Conservation (phyloP, 164 flowering plant species). For the Chimonanthus salicifolius region DNA sequence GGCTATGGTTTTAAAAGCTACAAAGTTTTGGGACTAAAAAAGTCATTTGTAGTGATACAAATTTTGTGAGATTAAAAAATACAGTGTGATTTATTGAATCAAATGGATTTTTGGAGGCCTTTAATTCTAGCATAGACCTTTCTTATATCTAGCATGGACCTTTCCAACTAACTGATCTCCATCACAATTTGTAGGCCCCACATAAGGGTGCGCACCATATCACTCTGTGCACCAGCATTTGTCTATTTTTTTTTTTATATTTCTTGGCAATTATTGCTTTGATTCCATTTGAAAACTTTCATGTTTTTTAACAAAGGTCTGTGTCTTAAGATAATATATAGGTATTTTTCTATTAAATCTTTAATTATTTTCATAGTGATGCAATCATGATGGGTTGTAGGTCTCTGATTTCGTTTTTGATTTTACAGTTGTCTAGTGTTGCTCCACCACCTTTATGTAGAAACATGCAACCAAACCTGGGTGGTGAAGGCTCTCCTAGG, state of each 20-base stretch:
- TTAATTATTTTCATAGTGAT: neutral
- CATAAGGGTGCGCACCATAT: no score
- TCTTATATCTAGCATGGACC: no score
- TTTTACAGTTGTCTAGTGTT: slow-evolving; percentile 64
- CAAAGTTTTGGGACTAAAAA: no score
- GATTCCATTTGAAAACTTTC: neutral
- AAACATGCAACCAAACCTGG: slow-evolving; percentile 49
- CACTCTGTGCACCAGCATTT: neutral
- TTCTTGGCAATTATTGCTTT: neutral
- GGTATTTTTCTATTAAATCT: neutral
- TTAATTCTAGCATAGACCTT: no score
- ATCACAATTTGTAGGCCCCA: no score
- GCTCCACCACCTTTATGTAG: slow-evolving; percentile 88
- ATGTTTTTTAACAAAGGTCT: neutral
- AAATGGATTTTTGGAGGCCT: no score
- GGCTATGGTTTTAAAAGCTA: no score
- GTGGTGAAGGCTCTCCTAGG: slow-evolving; percentile 59
- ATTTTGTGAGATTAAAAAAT: no score
- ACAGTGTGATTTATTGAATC: no score
- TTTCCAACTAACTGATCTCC: no score
- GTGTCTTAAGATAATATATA: neutral
- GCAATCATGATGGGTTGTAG: neutral
- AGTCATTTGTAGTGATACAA: no score
- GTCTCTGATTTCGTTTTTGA: slow-evolving; percentile 2
- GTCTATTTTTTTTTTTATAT: neutral